These are phyloP conservation scores for Pyrus betulifolia DNA, from an alignment of 306 rosid species.

Conservation along the genomic window DNA sequence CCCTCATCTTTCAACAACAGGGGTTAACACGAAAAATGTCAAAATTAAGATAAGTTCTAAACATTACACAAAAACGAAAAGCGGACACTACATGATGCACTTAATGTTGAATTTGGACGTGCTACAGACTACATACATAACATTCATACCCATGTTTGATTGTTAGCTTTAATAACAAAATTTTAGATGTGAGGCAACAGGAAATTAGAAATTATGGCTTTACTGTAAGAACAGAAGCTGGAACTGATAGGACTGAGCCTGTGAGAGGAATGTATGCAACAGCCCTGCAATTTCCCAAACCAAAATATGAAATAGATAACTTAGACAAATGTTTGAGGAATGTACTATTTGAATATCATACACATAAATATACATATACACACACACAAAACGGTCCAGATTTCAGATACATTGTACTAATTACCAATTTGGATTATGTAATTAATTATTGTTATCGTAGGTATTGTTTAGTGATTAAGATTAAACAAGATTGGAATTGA, in stretches of 20 bases:
- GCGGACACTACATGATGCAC: too few relatives aligned
- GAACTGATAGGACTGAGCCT: constrained; percentile 41
- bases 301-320: background rate
- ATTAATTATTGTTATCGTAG: background rate
- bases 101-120: background rate
- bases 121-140: background rate
- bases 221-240: constrained; percentile 52
- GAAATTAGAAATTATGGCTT: background rate
- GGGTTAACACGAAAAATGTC: background rate
- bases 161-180: too few relatives aligned
- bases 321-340: background rate
- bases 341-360: background rate
- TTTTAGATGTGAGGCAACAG: background rate
- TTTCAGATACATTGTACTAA: too few relatives aligned
- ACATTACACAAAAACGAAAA: too few relatives aligned
- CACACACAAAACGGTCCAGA: background rate
- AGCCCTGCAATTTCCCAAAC: constrained; percentile 30
- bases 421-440: background rate
- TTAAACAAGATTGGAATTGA: background rate
- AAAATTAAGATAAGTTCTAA: background rate
- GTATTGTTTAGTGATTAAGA: background rate
- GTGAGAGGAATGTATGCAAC: constrained; percentile 54
- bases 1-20: background rate
- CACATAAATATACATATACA: background rate
- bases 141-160: too few relatives aligned